Conservation (phyloP, 129 eudicot genomes). For the Tagetes erecta region DNA sequence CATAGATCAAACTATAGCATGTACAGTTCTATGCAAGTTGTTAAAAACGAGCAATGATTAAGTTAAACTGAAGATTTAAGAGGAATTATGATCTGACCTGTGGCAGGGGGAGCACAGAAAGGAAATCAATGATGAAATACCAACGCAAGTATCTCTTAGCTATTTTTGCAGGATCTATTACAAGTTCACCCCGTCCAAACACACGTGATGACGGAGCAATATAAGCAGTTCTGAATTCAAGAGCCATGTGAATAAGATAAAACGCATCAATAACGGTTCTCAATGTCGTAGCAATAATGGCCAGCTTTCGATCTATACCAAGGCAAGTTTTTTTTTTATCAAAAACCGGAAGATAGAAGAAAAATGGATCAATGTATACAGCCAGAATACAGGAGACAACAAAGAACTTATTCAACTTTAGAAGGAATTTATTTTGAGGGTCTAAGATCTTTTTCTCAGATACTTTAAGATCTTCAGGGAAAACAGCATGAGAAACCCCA, state of each 20-base stretch:
- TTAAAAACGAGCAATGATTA: background rate
- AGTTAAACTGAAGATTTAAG: background rate
- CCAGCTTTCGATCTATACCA: constrained; percentile 69
- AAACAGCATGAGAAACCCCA: constrained; percentile 82
- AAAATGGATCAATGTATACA: constrained; percentile 83
- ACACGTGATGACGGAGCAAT: constrained; percentile 97
- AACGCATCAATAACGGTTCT: constrained; percentile 80
- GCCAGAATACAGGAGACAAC: constrained; percentile 79
- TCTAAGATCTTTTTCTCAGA: constrained; percentile 86
- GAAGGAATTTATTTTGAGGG: constrained; percentile 84
- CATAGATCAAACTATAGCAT: background rate
- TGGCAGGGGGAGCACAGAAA: constrained; percentile 85
- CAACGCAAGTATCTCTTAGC: constrained; percentile 77
- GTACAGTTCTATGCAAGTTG: background rate
- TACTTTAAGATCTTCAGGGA: constrained; percentile 90
- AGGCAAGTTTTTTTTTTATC: constrained; percentile 48
- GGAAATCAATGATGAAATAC: constrained; percentile 83
- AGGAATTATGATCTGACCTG: constrained; percentile 55
- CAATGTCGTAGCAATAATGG: constrained; percentile 70
- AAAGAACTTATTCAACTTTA: constrained; percentile 67
- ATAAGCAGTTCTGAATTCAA: constrained; percentile 88
- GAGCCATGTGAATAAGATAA: constrained; percentile 88
- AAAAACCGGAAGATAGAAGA: constrained; percentile 85
- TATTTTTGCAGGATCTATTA: constrained; percentile 82
- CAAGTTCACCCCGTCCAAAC: constrained; percentile 97